Base-by-base conservation (phyloP, 352 stramenopile species). In the Phytophthora meadii region DNA sequence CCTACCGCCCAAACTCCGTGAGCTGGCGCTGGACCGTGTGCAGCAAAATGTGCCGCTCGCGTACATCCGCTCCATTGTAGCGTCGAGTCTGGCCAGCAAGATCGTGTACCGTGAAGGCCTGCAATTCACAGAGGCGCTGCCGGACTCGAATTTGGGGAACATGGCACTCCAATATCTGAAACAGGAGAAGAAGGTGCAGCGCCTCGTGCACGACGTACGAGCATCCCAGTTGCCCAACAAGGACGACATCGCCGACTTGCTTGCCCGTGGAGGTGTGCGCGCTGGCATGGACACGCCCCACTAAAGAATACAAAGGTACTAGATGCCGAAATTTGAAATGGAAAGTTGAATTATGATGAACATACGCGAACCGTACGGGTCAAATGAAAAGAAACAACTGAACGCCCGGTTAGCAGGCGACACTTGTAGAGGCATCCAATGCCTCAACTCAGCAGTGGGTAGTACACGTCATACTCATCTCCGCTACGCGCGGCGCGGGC, bases 81-180 rank as follows among this genome's bases (percentile, higher is more conserved):
- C 94, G 6, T 98, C 94, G 24, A 97, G 88, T 54, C 74, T 99
- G 30, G 97, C 97, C 45, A 98, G 91, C 52, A 98, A 98, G 77
- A 92, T 99, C 61, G 97, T 99, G 24, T 99, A 99, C 81, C 96
- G 97, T 49, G 97, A 99, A 71, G 97, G 97, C 32, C 65, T 96
- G 34, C 93, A 98, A 68, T 99, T 99, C 78, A 96, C 98, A 10
- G 89, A 98, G 61, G 82, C 90, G n/a, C 79, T 98, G 22, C 93
- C 95, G 34, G 79, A 91, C 39, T 84, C 89, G 61, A 98, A 97
- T 66, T 65, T 99, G 32, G 94, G 88, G 36, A 84, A 88, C 61
- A 88, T 98, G 59, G 93, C 94, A n/a, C 69, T 99, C 32, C 77
- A 92, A 58, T 99, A 98, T 76, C 81, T 98, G 53, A 93, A 98